Percentiles rank a stretch among this genome's conserved stretches.
phyloP scores from a whole-genome alignment of 2,329 filamentous ascomycete species.

The Cladobotryum mycophilum region DNA sequence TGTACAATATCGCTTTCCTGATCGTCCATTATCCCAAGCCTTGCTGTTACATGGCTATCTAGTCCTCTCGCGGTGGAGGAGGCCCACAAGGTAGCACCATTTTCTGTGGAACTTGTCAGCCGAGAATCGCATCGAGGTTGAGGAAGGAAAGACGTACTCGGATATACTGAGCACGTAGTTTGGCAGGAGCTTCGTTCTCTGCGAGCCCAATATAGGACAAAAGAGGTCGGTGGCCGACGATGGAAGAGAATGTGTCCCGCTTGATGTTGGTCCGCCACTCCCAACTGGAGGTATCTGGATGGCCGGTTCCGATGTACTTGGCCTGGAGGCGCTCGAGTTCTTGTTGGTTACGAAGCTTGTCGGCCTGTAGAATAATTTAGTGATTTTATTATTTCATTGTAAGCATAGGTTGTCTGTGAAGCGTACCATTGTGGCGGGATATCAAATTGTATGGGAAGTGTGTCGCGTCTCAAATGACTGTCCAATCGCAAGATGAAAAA shows the following conservation, averaged over 20 bases:
- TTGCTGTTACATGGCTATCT: constrained; percentile 15
- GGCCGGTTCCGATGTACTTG: constrained; percentile 91
- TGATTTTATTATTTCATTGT: no score
- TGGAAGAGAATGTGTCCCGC: constrained; percentile 84
- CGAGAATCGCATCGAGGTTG: not conserved
- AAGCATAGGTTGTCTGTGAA: no score
- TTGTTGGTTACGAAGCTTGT: constrained; percentile 95
- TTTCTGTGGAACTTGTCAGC: constrained; percentile 40
- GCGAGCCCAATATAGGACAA: constrained; percentile 86
- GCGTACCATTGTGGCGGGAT: constrained; percentile 21
- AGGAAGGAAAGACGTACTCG: constrained; percentile 44
- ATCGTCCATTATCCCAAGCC: not conserved
- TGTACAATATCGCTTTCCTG: not conserved
- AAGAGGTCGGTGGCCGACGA: constrained; percentile 82
- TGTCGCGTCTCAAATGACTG: not conserved
- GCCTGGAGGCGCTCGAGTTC: constrained; percentile 95
- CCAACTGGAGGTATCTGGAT: constrained; percentile 94
- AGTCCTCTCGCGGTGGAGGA: constrained; percentile 50
- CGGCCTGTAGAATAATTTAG: constrained; percentile 52
- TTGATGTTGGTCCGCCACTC: constrained; percentile 96
- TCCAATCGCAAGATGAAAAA: not conserved
- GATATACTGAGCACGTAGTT: constrained; percentile 72
- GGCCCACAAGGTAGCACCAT: constrained; percentile 59
- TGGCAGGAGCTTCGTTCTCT: constrained; percentile 76
- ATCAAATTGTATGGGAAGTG: not conserved